Base-by-base conservation (phyloP, 306 rosid genomes). In the Chamaecrista fasciculata region DNA sequence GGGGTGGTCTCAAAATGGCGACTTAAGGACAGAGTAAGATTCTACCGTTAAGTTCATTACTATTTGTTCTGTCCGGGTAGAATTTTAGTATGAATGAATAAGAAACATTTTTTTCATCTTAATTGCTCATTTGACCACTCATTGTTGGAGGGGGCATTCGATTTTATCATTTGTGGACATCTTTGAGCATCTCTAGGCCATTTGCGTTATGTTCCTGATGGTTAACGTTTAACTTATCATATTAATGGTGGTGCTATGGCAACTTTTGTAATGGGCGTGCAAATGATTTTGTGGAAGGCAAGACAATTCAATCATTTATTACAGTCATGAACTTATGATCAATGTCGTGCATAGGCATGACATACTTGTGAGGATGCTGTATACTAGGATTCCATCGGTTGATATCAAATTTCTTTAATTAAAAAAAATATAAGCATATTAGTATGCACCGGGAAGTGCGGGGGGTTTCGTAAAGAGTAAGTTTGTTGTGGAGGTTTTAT, bases 1-100 rank as follows among this genome's bases (percentile, higher is more conserved):
- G 99, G 99, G 1, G 66, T 89, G 73, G 95, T 95, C 58, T 95
- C 97, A 1, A 95, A 91, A 80, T 95, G 99, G 97, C 79, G 96
- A 70, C 97, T 95, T 12, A 91, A 91, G 82, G 97, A 91, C 42
- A 75, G 95, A 74, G 99, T 95, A 76, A 86, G 88, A 34, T 46
- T 10, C 24, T 23, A 1, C 39, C 52, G 58, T 28, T 19, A 6
- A 34, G 21, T 59, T 69, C 56, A 8, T 10, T 40, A 12, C 29
- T 12, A 2, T 69, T 62, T 23, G 8, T 69, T 24, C n/a, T 44
- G 24, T 39, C 18, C 51, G 5, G 1, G n/a, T 64, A 5, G 44
- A 19, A 11, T 26, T 7, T 29, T 18, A 29, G 43, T 16, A 28
- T 29, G 18, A 60, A 40, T 19, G 47, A 46, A 16, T n/a, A 28